These are phyloP conservation scores for Naganishia albida DNA, from an alignment of 1,284 basidiomycete genomes.

Conservation along the genomic window DNA sequence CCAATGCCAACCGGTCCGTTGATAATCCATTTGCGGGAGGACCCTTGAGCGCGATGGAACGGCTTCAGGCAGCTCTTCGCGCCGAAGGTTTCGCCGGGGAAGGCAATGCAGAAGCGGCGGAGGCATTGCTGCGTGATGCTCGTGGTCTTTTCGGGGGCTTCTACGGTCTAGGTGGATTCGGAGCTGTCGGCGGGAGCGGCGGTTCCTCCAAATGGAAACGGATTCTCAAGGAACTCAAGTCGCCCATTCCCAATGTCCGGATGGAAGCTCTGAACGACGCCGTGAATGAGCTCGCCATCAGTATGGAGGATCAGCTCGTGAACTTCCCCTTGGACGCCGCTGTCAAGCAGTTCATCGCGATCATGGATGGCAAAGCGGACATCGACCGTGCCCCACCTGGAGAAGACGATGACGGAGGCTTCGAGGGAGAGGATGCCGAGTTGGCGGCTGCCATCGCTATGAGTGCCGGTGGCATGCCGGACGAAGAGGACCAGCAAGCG, in stretches of 20 bases:
- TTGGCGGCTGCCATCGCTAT: slow-evolving; percentile 68
- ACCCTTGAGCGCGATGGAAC: slow-evolving; percentile 68
- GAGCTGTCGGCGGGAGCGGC: slow-evolving; percentile 70
- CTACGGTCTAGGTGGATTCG: slow-evolving; percentile 57
- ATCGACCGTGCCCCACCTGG: slow-evolving; percentile 46
- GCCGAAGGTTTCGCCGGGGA: slow-evolving; percentile 13
- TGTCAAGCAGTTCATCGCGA: slow-evolving; percentile 87
- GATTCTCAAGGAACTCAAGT: slow-evolving; percentile 84
- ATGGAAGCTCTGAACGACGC: slow-evolving; percentile 90
- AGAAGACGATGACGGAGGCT: slow-evolving; percentile 57
- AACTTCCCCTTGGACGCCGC: slow-evolving; percentile 92
- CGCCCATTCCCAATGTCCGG: slow-evolving; percentile 74
- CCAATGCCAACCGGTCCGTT: slow-evolving; percentile 58
- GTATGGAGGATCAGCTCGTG: slow-evolving; percentile 93
- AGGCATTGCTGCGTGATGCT: slow-evolving; percentile 29
- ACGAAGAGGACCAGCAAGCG: slow-evolving; percentile 64
- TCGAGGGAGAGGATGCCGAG: slow-evolving; percentile 58
- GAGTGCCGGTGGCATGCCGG: slow-evolving; percentile 46
- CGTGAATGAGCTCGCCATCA: slow-evolving; percentile 90
- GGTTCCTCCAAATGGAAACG: slow-evolving; percentile 75
- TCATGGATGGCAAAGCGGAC: slow-evolving; percentile 74
- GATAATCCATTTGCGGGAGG: slow-evolving; percentile 65
- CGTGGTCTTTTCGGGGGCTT: slow-evolving; percentile 30
- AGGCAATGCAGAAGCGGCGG: slow-evolving; percentile 7
- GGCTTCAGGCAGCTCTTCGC: slow-evolving; percentile 53